Conservation (phyloP, 1,139 yeast species). For the Pichia sp. region DNA sequence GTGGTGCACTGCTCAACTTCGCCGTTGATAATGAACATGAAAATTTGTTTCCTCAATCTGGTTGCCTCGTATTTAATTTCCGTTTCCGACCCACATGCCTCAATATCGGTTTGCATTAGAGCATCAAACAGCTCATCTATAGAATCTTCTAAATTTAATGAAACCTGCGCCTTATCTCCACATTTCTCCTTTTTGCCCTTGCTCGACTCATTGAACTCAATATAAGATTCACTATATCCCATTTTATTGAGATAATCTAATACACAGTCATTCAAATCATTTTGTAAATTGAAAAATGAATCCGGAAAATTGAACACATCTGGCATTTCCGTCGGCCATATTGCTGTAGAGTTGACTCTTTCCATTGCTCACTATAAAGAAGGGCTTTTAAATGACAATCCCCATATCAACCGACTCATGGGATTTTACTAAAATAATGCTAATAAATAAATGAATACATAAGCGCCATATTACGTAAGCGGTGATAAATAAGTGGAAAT, state of each 20-base stretch:
- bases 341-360: not conserved
- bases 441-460: too few species aligned
- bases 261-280: slow-evolving; percentile 6
- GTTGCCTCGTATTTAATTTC: too few species aligned
- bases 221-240: not conserved
- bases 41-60: slow-evolving; percentile 35
- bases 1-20: slow-evolving; percentile 39
- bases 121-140: not conserved
- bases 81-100: too few species aligned
- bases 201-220: not conserved
- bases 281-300: slow-evolving; percentile 8
- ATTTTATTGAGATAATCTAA: not conserved
- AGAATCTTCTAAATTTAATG: too few species aligned
- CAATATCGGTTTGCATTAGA: too few species aligned
- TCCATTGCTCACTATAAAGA: too few species aligned
- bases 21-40: slow-evolving; percentile 41
- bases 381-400: too few species aligned
- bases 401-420: too few species aligned
- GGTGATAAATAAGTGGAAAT: too few species aligned
- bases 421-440: too few species aligned
- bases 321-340: slow-evolving; percentile 9
- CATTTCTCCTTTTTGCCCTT: not conserved
- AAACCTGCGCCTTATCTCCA: too few species aligned
- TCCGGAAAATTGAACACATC: slow-evolving; percentile 8
- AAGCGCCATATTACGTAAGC: too few species aligned